phyloP scores from a whole-genome alignment of 306 rosid species.

The Acacia acuminata region DNA sequence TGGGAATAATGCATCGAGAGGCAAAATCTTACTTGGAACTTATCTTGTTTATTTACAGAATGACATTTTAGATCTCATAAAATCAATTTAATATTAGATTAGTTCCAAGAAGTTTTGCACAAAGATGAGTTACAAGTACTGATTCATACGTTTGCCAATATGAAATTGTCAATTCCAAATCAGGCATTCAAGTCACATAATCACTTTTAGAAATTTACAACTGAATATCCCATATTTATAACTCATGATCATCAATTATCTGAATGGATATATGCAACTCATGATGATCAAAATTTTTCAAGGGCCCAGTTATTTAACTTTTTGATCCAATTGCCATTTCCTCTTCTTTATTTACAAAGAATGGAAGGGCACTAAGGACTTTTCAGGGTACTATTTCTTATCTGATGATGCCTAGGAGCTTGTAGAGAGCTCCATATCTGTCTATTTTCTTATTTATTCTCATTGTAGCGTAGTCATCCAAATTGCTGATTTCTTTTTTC shows the following conservation, averaged over 20 bases:
- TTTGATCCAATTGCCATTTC: neutral
- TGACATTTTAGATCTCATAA: neutral
- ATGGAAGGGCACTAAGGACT: neutral
- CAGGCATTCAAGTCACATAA: neutral
- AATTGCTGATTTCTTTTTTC: neutral
- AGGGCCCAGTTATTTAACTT: neutral
- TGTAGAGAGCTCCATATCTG: neutral
- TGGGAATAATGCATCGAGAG: neutral
- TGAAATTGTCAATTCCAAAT: neutral
- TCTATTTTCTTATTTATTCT: neutral
- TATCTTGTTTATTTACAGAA: neutral
- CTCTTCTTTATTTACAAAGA: neutral
- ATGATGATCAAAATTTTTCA: neutral
- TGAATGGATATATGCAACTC: neutral
- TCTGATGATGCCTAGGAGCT: neutral
- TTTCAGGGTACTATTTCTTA: too few relatives aligned
- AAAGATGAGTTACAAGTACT: neutral
- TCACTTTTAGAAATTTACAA: neutral
- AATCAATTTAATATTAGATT: neutral
- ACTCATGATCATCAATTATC: neutral
- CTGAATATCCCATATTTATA: neutral
- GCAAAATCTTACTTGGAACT: neutral
- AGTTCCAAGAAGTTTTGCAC: neutral
- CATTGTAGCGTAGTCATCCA: neutral
- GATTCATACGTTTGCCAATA: neutral